These are phyloP conservation scores for Oryza punctata DNA, from an alignment of 176 grass and related monocot species.

Conservation along the genomic window DNA sequence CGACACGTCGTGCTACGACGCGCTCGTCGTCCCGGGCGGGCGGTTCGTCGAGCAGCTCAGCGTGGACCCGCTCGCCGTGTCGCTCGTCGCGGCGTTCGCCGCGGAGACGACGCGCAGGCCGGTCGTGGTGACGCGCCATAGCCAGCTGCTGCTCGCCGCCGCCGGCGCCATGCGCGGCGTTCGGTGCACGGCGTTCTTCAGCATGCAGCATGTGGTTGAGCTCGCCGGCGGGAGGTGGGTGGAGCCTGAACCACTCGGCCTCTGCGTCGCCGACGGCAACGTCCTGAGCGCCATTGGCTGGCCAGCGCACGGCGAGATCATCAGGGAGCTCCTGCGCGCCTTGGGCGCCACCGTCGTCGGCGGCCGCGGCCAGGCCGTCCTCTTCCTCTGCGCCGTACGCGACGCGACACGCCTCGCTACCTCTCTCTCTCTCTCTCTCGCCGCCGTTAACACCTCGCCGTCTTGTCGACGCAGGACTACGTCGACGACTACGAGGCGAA, in stretches of 20 bases:
- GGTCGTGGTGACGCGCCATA: conserved; percentile 38
- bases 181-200: conserved; percentile 42
- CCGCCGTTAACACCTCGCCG: background rate
- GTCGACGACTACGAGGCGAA: conserved; percentile 56
- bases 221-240: conserved; percentile 37
- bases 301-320: conserved; percentile 46
- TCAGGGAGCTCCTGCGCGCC: conserved; percentile 12
- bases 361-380: conserved; percentile 27
- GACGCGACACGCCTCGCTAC: background rate
- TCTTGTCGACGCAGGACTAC: conserved; percentile 35
- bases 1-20: conserved; percentile 41
- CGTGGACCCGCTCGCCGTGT: background rate
- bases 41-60: conserved; percentile 39
- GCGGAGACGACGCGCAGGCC: conserved; percentile 1
- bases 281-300: conserved; percentile 40
- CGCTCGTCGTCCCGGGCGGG: conserved; percentile 35
- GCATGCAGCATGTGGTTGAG: conserved; percentile 33
- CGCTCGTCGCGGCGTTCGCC: conserved; percentile 28
- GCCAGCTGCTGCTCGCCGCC: conserved; percentile 42
- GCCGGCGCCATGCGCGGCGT: conserved; percentile 25
- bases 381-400: conserved; percentile 47
- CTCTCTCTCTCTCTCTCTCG: too few species aligned
- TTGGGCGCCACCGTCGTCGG: conserved; percentile 33
- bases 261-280: conserved; percentile 33
- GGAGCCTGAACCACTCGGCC: conserved; percentile 2